Evolutionary conservation across 331 rosid species (phyloP).

Genomic region (Telfairia occidentalis): DNA sequence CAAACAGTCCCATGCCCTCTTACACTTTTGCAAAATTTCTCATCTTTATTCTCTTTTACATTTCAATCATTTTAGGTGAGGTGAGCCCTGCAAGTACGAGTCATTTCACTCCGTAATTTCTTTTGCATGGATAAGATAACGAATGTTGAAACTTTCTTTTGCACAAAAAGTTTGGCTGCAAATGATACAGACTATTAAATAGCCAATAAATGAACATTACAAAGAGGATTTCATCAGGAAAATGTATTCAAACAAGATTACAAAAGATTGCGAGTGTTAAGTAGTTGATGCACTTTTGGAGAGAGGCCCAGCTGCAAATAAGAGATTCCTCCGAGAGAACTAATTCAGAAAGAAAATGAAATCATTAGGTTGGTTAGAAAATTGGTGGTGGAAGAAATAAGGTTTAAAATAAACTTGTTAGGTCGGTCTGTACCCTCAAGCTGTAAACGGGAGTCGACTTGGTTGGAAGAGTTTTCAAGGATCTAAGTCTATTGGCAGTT

Average conservation of each 20-base stretch:
- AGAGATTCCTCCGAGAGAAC: conserved; percentile 96
- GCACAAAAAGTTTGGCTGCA: not conserved
- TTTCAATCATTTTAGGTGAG: not conserved
- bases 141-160: not conserved
- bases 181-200: not conserved
- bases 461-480: conserved; percentile 69
- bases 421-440: conserved; percentile 40
- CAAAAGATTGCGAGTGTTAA: not conserved
- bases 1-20: not conserved
- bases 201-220: not conserved
- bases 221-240: not conserved
- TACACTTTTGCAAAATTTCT: not conserved
- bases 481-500: conserved; percentile 59
- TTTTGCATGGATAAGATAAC: not conserved
- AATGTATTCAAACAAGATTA: not conserved
- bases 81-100: not conserved
- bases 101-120: not conserved
- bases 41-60: not conserved
- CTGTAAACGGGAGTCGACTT: conserved; percentile 66
- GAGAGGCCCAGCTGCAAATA: conserved; percentile 84
- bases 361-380: not conserved
- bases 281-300: conserved; percentile 24
- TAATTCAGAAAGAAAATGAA: conserved; percentile 23
- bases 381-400: not conserved
- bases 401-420: not conserved